phyloP scores from a whole-genome alignment of 2,329 filamentous ascomycete species.

The Exophiala phaeomuriformis region DNA sequence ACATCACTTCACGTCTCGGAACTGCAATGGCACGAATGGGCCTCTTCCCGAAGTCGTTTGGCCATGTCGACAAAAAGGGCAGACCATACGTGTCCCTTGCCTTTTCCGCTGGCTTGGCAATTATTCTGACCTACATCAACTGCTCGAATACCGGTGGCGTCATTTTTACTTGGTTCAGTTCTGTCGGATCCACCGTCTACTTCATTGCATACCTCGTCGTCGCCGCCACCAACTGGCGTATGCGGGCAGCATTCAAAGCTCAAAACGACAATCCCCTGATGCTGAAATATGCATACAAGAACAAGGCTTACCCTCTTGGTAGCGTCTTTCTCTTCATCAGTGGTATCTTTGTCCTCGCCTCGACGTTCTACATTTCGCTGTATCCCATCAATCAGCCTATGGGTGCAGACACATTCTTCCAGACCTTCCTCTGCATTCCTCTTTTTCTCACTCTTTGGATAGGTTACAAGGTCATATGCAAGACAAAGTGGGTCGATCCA shows the following conservation, averaged over 20 bases:
- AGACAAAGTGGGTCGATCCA: conserved; percentile 3
- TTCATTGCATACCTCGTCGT: conserved; percentile 59
- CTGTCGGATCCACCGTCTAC: conserved; percentile 62
- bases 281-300: conserved; percentile 2
- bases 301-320: not conserved
- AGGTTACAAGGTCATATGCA: conserved; percentile 1
- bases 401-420: not conserved
- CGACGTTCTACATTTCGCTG: not conserved
- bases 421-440: conserved; percentile 6
- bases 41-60: conserved; percentile 29
- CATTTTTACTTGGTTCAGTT: conserved; percentile 68
- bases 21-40: conserved; percentile 29
- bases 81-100: conserved; percentile 29
- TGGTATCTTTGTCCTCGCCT: conserved; percentile 2
- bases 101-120: conserved; percentile 26
- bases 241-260: conserved; percentile 46
- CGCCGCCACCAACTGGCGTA: conserved; percentile 62
- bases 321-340: not conserved
- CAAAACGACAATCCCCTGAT: not conserved
- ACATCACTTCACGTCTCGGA: conserved; percentile 30
- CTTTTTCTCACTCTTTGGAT: conserved; percentile 1
- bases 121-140: conserved; percentile 32
- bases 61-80: conserved; percentile 29
- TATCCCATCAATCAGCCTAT: conserved; percentile 2
- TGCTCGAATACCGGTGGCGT: conserved; percentile 34